A percentile compares a stretch with the other conserved stretches of the same genome.
Evolutionary conservation across 345 rosid genomes (phyloP).

Genomic region (Euphorbia peplus): DNA sequence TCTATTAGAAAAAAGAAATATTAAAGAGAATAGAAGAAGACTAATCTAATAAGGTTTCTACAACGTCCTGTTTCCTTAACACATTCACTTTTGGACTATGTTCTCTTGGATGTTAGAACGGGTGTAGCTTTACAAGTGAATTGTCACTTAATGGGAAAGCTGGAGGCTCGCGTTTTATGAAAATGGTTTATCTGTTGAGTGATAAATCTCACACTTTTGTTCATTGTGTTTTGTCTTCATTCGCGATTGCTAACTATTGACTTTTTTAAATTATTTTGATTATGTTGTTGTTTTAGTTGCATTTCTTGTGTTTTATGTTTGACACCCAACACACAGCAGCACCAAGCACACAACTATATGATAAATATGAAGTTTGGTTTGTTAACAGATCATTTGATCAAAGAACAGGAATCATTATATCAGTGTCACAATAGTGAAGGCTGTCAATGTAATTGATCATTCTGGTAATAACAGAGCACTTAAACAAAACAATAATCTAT

Average conservation of each 20-base stretch:
- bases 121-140: background rate
- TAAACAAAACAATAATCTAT: too few species aligned
- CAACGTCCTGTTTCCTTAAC: too few species aligned
- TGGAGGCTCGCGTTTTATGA: background rate
- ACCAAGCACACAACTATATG: background rate
- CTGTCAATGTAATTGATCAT: too few species aligned
- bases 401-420: background rate
- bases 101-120: background rate
- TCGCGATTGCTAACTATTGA: background rate
- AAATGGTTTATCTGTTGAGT: background rate
- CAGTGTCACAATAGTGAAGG: background rate
- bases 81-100: background rate
- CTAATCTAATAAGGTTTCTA: too few species aligned
- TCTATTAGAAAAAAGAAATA: too few species aligned
- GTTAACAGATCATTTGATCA: background rate
- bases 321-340: background rate
- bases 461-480: background rate
- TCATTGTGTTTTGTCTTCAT: background rate
- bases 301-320: background rate
- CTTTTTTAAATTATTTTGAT: background rate
- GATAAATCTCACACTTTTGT: background rate
- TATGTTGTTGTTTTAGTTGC: background rate
- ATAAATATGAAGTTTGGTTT: background rate
- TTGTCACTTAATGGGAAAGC: background rate
- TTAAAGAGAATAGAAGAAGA: too few species aligned